Evolutionary conservation across 306 rosid species (phyloP), one percentile per base, ranked within the genome.

Genomic region (Cucurbita argyrosperma): DNA sequence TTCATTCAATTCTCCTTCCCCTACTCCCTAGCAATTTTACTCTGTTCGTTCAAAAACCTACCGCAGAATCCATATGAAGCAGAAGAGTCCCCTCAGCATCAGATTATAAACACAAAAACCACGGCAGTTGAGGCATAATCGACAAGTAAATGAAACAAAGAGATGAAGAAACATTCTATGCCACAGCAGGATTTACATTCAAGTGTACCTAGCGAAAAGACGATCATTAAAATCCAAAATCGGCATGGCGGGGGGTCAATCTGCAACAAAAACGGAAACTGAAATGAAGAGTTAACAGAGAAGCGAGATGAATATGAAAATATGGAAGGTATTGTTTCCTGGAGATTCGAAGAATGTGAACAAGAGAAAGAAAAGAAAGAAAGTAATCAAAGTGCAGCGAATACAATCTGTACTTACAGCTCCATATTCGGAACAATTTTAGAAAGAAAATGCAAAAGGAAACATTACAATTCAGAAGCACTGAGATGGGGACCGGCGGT

Each of bases 331-430:
- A 30, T 30, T 30, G 4, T 30, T 30, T 30, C 35, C 35, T 3
- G 35, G 35, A 30, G 35, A 30, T 30, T 30, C 35, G 40, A 23
- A 21, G 72, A 69, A 49, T 66, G 26, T 13, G 56, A 68, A 66
- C 6, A 45, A 66, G 53, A 46, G 55, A 12, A 6, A 49, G 53
- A 15, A 1, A 50, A 7, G 6, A 61, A 13, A 45, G 45, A 50
- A 68, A 11, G 74, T 26, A 70, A 70, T 70, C 45, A 69, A 15
- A 69, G 74, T 49, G 74, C 74, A 70, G 60, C 30, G 58, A 70
- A 70, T 53, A 35, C 8, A 30, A 70, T 51, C 60, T 51, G 74
- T 50, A 70, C 16, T 30, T 30, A 70, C 15, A 70, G 47, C 60
- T 49, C 14, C 60, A 30, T 26, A 8, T n/a, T 52, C 2, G 56